Evolutionary conservation across 306 rosid genomes (phyloP), one percentile per base, ranked within the genome.

Genomic region (Nissolia schottii): DNA sequence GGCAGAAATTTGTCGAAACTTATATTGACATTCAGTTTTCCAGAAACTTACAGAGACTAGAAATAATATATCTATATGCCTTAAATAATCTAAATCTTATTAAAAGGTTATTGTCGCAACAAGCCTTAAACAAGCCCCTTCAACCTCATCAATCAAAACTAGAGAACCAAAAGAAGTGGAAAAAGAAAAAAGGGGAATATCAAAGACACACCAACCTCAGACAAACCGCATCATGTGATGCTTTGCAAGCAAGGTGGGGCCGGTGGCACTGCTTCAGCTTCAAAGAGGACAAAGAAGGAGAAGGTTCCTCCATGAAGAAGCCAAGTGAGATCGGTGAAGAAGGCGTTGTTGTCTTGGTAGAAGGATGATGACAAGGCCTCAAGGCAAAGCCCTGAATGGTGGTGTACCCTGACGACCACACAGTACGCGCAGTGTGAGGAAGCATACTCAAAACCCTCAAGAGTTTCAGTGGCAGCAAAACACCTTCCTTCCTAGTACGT

Each of bases 361-460:
- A 49, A 29, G 70, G 53, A 41, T n/a, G 51, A 4, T 9, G 57
- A 45, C n/a, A 28, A 28, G 71, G 80, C 53, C n/a, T 75, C 38
- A 69, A 75, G 38, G 76, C 37, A 51, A 80, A 69, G 37, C 63
- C 41, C 24, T 73, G 65, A 69, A 27, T 2, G 46, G 16, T 7
- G 29, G 54, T 63, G 75, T 79, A 56, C 27, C 75, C 58, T 10
- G 77, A 67, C 4, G 64, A n/a, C n/a, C n/a, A 60, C 79, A 67
- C 84, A 0, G 64, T 6, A 57, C 53, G 73, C 2, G 49, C 59
- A 19, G 41, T 24, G 13, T 64, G 83, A 64, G 75, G 63, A 64
- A 79, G 63, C 86, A 82, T 82, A 19, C 53, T 69, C 80, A 60
- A 57, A 35, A n/a, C n/a, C 62, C 63, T 55, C 68, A 25, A n/a